Conservation (phyloP, 805 yeast species). For the Pichia cabralensis region DNA sequence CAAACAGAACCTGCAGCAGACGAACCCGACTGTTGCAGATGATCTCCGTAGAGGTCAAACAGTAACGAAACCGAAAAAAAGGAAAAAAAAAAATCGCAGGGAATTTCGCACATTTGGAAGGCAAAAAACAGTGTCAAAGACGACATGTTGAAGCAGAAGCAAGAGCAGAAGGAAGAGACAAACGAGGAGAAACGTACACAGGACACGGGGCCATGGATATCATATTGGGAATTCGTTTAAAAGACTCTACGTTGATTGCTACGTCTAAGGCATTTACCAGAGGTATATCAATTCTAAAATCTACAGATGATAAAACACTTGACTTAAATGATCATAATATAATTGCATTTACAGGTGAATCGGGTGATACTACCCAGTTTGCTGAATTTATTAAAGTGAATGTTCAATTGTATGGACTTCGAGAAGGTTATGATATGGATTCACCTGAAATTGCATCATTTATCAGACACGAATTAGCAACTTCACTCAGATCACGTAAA, state of each 20-base stretch:
- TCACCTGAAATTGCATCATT: slow-evolving; percentile 84
- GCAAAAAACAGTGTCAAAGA: too few species aligned
- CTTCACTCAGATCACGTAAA: slow-evolving; percentile 81
- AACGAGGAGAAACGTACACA: too few species aligned
- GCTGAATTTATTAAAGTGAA: slow-evolving; percentile 93
- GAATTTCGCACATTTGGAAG: too few species aligned
- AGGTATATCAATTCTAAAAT: slow-evolving; percentile 75
- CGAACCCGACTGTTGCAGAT: too few species aligned
- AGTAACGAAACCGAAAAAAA: too few species aligned
- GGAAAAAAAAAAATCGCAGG: too few species aligned
- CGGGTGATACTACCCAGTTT: slow-evolving; percentile 93
- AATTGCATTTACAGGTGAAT: slow-evolving; percentile 88
- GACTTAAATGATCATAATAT: slow-evolving; percentile 63
- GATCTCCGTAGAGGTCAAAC: too few species aligned
- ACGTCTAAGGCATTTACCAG: slow-evolving; percentile 93
- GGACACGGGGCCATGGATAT: too few species aligned
- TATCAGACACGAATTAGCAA: slow-evolving; percentile 81
- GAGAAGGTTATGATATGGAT: slow-evolving; percentile 72
- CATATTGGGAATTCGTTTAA: slow-evolving; percentile 73
- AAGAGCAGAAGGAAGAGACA: too few species aligned
- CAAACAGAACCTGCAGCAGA: too few species aligned
- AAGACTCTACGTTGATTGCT: slow-evolving; percentile 76
- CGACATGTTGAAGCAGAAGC: too few species aligned
- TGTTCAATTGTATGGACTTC: slow-evolving; percentile 75
- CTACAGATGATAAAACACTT: slow-evolving; percentile 73